Conservation (phyloP, 2,329 filamentous ascomycete species). For the Aureobasidium sp. region DNA sequence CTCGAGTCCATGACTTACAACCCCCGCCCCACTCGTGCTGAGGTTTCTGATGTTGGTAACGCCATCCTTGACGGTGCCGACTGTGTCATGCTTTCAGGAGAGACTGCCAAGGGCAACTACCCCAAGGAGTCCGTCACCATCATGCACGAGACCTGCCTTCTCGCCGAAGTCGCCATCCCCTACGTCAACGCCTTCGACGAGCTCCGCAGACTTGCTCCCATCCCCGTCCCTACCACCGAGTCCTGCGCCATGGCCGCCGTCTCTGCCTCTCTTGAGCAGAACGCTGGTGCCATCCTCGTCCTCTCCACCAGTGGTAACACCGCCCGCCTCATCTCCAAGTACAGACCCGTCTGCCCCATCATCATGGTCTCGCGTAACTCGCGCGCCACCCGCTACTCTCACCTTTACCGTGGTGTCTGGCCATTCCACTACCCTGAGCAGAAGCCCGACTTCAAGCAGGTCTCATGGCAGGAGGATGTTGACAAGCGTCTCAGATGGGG, state of each 20-base stretch:
- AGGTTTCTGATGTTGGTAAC: constrained; percentile 98
- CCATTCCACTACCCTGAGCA: constrained; percentile 89
- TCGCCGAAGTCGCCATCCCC: constrained; percentile 94
- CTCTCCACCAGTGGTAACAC: constrained; percentile 91
- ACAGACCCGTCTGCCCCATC: constrained; percentile 96
- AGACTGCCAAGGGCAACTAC: constrained; percentile 97
- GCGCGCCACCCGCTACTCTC: constrained; percentile 77
- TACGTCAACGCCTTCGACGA: constrained; percentile 97
- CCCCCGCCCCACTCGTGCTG: constrained; percentile 91
- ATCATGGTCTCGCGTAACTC: constrained; percentile 95
- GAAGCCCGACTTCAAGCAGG: constrained; percentile 89
- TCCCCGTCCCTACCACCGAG: constrained; percentile 82
- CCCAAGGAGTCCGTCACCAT: constrained; percentile 85
- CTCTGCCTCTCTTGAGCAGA: constrained; percentile 89
- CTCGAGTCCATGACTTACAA: constrained; percentile 99
- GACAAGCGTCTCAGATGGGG: constrained; percentile 97
- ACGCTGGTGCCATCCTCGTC: constrained; percentile 91
- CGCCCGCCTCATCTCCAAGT: constrained; percentile 93
- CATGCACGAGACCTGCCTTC: constrained; percentile 97
- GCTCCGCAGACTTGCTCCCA: constrained; percentile 72
- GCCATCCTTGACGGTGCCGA: constrained; percentile 95
- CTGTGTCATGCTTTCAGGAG: constrained; percentile 99
- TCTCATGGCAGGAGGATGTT: constrained; percentile 98
- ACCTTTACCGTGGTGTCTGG: constrained; percentile 96
- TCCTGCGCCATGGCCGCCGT: constrained; percentile 95